phyloP scores from a whole-genome alignment of 1,139 yeast genomes.

The Sugiyamaella pinicola region DNA sequence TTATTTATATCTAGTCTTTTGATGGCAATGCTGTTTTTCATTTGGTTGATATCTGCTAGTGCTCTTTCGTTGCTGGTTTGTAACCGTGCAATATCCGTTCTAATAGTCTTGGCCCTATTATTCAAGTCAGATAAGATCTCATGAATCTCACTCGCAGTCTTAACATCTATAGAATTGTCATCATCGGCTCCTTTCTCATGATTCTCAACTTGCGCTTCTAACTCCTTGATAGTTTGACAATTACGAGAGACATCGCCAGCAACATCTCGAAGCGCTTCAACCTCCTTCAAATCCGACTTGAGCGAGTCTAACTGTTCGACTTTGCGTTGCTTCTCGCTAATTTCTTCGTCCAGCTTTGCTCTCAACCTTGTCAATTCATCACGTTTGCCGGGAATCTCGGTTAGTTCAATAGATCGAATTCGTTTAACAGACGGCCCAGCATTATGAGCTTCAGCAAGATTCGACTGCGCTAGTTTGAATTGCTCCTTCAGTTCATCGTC shows the following conservation, averaged over 20 bases:
- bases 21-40: conserved; percentile 61
- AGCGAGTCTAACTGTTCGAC: conserved; percentile 24
- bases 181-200: conserved; percentile 40
- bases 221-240: conserved; percentile 30
- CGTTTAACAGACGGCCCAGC: conserved; percentile 11
- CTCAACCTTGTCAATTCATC: conserved; percentile 2
- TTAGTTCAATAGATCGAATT: conserved; percentile 3
- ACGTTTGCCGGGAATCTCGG: conserved; percentile 13
- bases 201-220: conserved; percentile 29
- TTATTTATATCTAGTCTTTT: conserved; percentile 57
- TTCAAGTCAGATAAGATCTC: conserved; percentile 49
- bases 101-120: conserved; percentile 48
- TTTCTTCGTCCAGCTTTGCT: not conserved
- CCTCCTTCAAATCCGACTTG: conserved; percentile 29
- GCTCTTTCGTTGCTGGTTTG: conserved; percentile 54
- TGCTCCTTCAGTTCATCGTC: conserved; percentile 34
- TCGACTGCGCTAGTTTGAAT: conserved; percentile 32
- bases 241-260: conserved; percentile 37
- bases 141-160: conserved; percentile 57
- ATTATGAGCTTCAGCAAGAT: conserved; percentile 10
- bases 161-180: conserved; percentile 40
- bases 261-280: conserved; percentile 45
- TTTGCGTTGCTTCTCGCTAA: conserved; percentile 6
- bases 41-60: conserved; percentile 51
- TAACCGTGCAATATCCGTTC: conserved; percentile 50